These are phyloP conservation scores for Viola odorata DNA, from an alignment of 345 rosid species.

Conservation along the genomic window DNA sequence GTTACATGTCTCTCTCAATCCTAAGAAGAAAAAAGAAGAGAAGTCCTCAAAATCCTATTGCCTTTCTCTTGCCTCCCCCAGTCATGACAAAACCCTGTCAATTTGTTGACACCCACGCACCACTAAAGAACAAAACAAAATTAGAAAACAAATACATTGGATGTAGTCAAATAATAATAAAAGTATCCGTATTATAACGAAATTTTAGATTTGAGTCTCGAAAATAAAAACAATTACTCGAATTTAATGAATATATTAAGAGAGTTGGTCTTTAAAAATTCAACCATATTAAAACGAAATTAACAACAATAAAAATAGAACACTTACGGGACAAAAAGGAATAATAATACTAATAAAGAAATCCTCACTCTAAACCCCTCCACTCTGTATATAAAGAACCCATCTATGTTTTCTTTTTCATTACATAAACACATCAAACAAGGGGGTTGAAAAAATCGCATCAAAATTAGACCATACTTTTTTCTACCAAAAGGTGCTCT, in stretches of 20 bases:
- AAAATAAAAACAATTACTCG: background rate
- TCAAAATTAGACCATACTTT: slow-evolving; percentile 10
- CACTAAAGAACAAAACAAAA: background rate
- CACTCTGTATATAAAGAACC: too few species aligned
- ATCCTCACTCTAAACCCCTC: too few species aligned
- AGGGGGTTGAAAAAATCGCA: background rate
- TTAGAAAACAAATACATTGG: background rate
- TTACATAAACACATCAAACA: background rate
- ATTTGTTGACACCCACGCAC: slow-evolving; percentile 7
- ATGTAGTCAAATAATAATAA: too few species aligned
- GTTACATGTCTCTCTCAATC: slow-evolving; percentile 12
- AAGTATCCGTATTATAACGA: too few species aligned
- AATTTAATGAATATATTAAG: background rate
- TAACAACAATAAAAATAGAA: too few species aligned
- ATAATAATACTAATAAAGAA: too few species aligned
- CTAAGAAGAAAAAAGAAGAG: background rate
- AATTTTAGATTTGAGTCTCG: too few species aligned
- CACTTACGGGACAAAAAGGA: too few species aligned
- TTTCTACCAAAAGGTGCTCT: background rate
- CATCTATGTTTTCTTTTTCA: background rate
- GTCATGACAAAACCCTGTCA: slow-evolving; percentile 9
- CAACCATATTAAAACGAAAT: too few species aligned
- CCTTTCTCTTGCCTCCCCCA: slow-evolving; percentile 9
- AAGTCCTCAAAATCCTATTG: background rate
- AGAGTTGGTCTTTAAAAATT: too few species aligned